Base-by-base conservation (phyloP, 345 rosid genomes). In the Citrus glauca region DNA sequence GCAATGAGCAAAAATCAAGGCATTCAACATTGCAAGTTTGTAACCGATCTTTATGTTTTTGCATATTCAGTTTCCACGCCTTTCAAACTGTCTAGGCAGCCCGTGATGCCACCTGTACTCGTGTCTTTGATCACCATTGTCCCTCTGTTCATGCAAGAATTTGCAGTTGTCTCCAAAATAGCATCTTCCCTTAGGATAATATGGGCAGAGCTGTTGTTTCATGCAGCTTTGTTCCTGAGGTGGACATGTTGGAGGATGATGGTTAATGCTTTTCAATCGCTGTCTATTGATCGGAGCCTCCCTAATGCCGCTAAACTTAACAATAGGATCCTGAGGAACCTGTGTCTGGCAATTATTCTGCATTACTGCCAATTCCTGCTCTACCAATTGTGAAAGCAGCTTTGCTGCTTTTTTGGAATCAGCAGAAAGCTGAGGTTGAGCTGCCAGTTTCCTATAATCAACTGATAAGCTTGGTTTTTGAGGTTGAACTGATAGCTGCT, bases 171-270 rank as follows among this genome's bases (percentile, higher is more conserved):
- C 86, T 32, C 89, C 87, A 74, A 70, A 84, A 60, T 77, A 55
- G 85, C 93, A 90, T 74, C 86, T 86, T 71, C 93, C 89, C 79
- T 66, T 78, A 32, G 86, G 76, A 82, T 80, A 82, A 60, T 80
- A 79, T 38, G 78, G 83, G 79, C 93, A 88, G 1, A 57, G 57
- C 68, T 82, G 77, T 55, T 66, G 83, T 37, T 69, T 48, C 50
- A 28, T 71, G 69, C 28, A 55, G 53, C 73, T 76, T 73, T 64
- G 84, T 72, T 83, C 75, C n/a, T 67, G 82, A 9, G 69, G 68
- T 14, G 14, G 50, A 42, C 7, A 53, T 53, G 4, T 61, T 72
- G 73, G 82, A 71, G 24, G 50, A 6, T 20, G 70, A 5, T 50
- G 70, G 53, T 88, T 81, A 61, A 66, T 38, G 60, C 40, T 82